Base-by-base conservation (phyloP, 768 basidiomycete species). In the Peribolospora baueri region DNA sequence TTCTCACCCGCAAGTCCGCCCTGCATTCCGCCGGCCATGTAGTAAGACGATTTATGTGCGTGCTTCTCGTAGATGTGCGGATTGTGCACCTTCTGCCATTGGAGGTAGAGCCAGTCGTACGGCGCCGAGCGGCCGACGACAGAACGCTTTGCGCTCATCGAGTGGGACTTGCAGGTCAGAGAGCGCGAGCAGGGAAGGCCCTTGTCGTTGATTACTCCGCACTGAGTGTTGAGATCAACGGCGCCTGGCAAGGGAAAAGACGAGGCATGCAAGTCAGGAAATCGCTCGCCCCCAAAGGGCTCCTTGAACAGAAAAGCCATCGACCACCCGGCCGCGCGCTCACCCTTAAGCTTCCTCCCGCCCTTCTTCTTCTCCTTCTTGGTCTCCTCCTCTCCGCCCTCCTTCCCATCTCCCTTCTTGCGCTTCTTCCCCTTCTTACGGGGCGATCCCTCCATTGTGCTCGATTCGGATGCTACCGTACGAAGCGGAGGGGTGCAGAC, bases 151-250 rank as follows among this genome's bases (percentile, higher is more conserved):
- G 86, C 83, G 10, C 86, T 86, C 81, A 98, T 91, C 2, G 85
- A 82, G 65, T 98, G 91, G 5, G 91, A 86, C 68, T 98, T 98
- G 72, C 91, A 98, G 0, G 91, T 95, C 43, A 98, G 75, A 5
- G 87, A 87, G 38, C 91, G 83, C 9, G 87, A 86, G 65, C 91
- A 98, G 0, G 85, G 87, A 5, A 86, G 70, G 48, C 75, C 75
- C 67, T 93, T 93, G 70, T 91, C 88, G 69, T 91, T 95, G 66
- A 93, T 91, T 43, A 97, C 91, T 52, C 91, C 88, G 62, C 91
- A 97, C 60, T 93, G 88, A 55, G 76, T 79, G 70, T 93, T 85
- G 59, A 79, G 78, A 68, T 95, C 82, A 51, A 91, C 77, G 3
- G 88, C 87, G 1, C 84, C 65, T 63, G 7, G 11, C 36, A 25